Evolutionary conservation across 306 rosid genomes (phyloP).

Genomic region (Gastrolobium villosum): DNA sequence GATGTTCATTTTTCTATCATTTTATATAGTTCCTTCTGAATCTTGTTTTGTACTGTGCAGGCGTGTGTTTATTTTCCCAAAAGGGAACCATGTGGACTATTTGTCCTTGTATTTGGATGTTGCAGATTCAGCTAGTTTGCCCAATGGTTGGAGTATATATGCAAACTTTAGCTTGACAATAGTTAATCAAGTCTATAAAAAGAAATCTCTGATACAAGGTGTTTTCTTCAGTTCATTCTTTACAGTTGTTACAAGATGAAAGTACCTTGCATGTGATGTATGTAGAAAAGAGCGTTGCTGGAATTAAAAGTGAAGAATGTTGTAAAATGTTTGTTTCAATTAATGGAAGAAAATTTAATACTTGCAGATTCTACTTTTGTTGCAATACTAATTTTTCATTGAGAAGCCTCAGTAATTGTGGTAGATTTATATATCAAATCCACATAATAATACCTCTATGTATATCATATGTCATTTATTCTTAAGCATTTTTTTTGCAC

Average conservation of each 20-base stretch:
- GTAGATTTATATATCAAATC: constrained; percentile 13
- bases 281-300: constrained; percentile 37
- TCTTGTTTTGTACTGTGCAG: constrained; percentile 55
- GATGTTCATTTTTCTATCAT: constrained; percentile 11
- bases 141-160: constrained; percentile 93
- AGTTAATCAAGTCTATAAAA: constrained; percentile 70
- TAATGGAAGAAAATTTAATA: constrained; percentile 31
- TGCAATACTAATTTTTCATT: background rate
- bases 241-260: constrained; percentile 32
- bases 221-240: constrained; percentile 37
- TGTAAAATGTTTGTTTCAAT: constrained; percentile 32
- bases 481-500: constrained; percentile 1
- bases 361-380: constrained; percentile 8
- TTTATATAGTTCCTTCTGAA: constrained; percentile 39
- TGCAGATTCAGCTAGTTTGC: constrained; percentile 80
- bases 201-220: constrained; percentile 86
- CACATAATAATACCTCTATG: background rate
- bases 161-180: constrained; percentile 89
- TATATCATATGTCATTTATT: constrained; percentile 33
- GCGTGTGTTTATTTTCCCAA: constrained; percentile 93
- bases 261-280: constrained; percentile 26
- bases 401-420: constrained; percentile 25
- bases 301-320: constrained; percentile 22
- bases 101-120: constrained; percentile 93
- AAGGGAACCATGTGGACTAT: constrained; percentile 90